Conservation (phyloP, 805 yeast species). For the Limtongia smithiae region DNA sequence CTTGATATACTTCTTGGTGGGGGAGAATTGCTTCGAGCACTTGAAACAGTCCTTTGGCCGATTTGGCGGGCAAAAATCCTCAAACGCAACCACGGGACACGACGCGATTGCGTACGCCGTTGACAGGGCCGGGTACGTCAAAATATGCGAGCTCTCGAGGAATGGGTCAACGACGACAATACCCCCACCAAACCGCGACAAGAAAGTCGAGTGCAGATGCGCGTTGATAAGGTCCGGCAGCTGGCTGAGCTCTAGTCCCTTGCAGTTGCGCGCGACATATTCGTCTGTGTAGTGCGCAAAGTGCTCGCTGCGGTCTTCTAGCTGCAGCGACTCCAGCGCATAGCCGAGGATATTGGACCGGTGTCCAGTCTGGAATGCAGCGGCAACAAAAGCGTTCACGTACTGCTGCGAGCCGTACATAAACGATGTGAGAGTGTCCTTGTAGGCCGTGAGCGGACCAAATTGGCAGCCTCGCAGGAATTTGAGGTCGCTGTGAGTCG, state of each 20-base stretch:
- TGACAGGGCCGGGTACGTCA: conserved; percentile 24
- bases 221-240: conserved; percentile 33
- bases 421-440: conserved; percentile 26
- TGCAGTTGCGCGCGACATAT: conserved; percentile 21
- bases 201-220: conserved; percentile 33
- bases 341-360: conserved; percentile 10
- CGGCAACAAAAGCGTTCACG: conserved; percentile 8
- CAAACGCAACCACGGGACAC: conserved; percentile 28
- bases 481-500: conserved; percentile 13
- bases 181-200: conserved; percentile 25
- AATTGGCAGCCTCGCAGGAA: conserved; percentile 27
- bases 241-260: conserved; percentile 10
- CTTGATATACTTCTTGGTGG: conserved; percentile 6
- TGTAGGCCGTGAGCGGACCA: conserved; percentile 23
- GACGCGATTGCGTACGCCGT: conserved; percentile 28
- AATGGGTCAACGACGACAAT: conserved; percentile 31
- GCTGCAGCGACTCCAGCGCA: conserved; percentile 9
- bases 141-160: conserved; percentile 12
- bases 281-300: conserved; percentile 31
- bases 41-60: conserved; percentile 8
- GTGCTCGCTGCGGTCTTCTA: conserved; percentile 10
- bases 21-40: conserved; percentile 7
- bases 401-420: conserved; percentile 16
- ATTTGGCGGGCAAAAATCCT: conserved; percentile 32
- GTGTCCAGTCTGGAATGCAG: conserved; percentile 9